phyloP scores from a whole-genome alignment of 2,329 filamentous ascomycete species.

The Acephala macrosclerotiorum region DNA sequence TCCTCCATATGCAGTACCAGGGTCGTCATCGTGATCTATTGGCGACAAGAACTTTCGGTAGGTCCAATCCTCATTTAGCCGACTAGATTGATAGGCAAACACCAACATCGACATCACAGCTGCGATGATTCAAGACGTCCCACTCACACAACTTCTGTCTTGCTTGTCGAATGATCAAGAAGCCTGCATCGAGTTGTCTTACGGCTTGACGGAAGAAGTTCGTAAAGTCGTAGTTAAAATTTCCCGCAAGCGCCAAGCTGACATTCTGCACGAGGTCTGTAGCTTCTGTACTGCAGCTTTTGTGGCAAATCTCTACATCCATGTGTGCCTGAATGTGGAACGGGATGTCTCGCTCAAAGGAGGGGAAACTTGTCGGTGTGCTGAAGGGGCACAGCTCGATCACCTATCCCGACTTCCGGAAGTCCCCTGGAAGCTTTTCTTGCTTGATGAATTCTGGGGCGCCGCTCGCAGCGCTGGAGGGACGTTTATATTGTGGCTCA shows the following conservation, averaged over 20 bases:
- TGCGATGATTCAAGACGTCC: not conserved
- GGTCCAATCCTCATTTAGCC: too few relatives aligned
- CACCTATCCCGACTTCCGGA: too few relatives aligned
- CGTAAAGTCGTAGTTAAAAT: not conserved
- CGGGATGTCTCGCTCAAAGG: not conserved
- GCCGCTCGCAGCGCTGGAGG: too few relatives aligned
- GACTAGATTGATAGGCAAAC: too few relatives aligned
- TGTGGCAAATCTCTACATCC: not conserved
- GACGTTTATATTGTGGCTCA: not conserved
- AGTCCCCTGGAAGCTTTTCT: too few relatives aligned
- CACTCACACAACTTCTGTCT: not conserved
- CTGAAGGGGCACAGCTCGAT: too few relatives aligned
- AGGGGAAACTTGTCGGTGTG: too few relatives aligned
- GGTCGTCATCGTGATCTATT: too few relatives aligned
- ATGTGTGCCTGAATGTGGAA: not conserved
- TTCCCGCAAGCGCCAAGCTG: not conserved
- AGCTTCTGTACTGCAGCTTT: not conserved
- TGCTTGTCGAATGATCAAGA: not conserved
- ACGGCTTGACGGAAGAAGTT: not conserved
- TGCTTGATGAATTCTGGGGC: not conserved
- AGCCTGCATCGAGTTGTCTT: not conserved
- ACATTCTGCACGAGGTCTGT: not conserved
- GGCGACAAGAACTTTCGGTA: too few relatives aligned
- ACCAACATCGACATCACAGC: not conserved
- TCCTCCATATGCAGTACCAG: too few relatives aligned